Percentiles rank a stretch among this genome's conserved stretches.
Conservation (phyloP, 78 protist genomes). For the Cyanophora paradoxa region DNA sequence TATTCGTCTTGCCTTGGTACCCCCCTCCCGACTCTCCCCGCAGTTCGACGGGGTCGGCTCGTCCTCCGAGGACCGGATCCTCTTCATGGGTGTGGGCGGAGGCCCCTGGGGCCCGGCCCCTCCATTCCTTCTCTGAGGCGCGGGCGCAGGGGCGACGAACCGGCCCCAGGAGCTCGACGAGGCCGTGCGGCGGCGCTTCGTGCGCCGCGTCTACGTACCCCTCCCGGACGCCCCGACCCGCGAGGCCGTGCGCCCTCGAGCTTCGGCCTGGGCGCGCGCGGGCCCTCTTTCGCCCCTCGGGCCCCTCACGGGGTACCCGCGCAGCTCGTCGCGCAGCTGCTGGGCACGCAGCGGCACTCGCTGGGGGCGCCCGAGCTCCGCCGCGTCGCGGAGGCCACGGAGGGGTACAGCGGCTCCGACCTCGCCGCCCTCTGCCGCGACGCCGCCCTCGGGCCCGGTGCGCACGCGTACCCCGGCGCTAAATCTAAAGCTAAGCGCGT, state of each 20-base stretch:
- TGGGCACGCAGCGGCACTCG: not conserved
- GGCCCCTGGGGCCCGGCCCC: not conserved
- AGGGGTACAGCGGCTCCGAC: constrained; percentile 74
- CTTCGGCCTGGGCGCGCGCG: no score
- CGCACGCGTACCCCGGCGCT: no score
- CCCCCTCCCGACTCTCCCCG: not conserved
- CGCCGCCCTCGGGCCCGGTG: constrained; percentile 87
- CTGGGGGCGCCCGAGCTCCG: not conserved
- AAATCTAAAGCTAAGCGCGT: no score
- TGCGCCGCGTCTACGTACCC: constrained; percentile 68
- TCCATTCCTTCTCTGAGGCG: not conserved
- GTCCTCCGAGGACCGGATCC: not conserved
- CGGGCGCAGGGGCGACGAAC: constrained; percentile 68
- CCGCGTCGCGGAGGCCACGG: not conserved
- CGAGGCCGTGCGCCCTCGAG: no score
- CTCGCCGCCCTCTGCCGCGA: constrained; percentile 59
- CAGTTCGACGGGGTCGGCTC: not conserved
- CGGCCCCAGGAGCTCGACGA: constrained; percentile 88
- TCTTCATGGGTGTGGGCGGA: not conserved
- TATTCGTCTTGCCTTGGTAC: not conserved
- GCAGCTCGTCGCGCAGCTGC: constrained; percentile 14
- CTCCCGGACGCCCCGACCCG: constrained; percentile 74
- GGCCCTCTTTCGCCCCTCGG: no score
- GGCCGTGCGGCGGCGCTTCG: constrained; percentile 78
- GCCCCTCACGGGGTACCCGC: no score